Base-by-base conservation (phyloP, 257 asterid genomes). In the Lithospermum erythrorhizon region DNA sequence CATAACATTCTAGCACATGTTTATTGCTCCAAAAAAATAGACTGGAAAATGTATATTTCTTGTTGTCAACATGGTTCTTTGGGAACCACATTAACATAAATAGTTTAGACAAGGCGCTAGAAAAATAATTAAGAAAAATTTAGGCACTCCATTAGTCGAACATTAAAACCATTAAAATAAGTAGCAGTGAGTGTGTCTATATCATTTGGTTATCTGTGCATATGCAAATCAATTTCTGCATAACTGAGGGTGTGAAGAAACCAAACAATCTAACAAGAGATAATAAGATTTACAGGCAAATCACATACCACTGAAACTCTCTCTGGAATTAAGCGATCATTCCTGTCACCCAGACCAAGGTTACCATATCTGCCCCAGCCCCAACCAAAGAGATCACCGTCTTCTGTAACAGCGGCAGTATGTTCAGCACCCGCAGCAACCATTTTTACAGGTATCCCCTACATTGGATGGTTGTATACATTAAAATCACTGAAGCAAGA, bases 341-440 rank as follows among this genome's bases (percentile, higher is more conserved):
- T 70, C 70, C 97, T 76, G 79, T 91, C 98, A 47, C 98, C 98
- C 75, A 91, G 77, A 41, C 98, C 98, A 76, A 91, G 73, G 76
- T 91, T 91, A 70, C 98, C 98, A 66, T 91, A 91, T 69, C 95
- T 78, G 32, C 98, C 98, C 98, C 98, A 91, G 67, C 98, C 98
- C 98, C 98, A 91, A 72, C 98, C 98, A 59, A 86, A 91, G 58
- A 91, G 90, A 67, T 84, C 94, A 57, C 97, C 98, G 57, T 84
- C 94, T 81, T 88, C 98, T 69, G 97, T 86, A 51, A 91, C 93
- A 62, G 98, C 98, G 67, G 98, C 97, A 57, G 98, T 88, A 70
- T 91, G 98, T 78, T 91, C 98, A 30, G 98, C 98, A 62, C 98
- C 98, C 61, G 98, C 98, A 75, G 98, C 97, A 55, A 91, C 97